Conservation (phyloP, 192 early-diverging fungal species). For the Backusella sp. region DNA sequence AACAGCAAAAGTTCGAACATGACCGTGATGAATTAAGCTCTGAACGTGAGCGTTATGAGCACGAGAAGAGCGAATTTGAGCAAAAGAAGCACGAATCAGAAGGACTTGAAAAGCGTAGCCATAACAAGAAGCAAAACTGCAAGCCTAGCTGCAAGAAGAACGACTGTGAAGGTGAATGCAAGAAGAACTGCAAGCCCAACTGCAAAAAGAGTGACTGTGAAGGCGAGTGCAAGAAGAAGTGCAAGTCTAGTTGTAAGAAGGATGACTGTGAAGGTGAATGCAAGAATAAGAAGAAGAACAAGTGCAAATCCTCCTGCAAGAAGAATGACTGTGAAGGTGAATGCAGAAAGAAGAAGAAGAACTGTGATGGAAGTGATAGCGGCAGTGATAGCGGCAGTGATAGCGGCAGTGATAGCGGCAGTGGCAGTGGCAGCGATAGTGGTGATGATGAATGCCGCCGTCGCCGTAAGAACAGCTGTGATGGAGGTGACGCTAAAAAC, state of each 20-base stretch:
- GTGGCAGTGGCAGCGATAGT: background rate
- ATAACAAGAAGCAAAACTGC: background rate
- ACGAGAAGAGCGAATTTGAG: background rate
- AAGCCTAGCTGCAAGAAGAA: background rate
- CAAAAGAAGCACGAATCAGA: background rate
- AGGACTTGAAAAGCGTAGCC: background rate
- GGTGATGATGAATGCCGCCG: constrained; percentile 13
- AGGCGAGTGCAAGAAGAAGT: background rate
- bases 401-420: background rate
- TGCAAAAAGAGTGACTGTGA: background rate
- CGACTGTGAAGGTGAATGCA: background rate
- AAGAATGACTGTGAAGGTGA: constrained; percentile 6
- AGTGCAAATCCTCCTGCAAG: background rate
- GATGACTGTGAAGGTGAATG: background rate
- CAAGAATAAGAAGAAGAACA: constrained; percentile 9
- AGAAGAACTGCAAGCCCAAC: background rate
- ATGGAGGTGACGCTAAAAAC: constrained; percentile 16
- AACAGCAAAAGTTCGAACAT: constrained; percentile 10
- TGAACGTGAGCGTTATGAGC: constrained; percentile 15
- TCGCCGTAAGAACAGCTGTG: constrained; percentile 15
- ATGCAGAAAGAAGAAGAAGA: constrained; percentile 20
- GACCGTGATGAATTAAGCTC: constrained; percentile 20
- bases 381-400: background rate
- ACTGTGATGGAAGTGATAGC: constrained; percentile 14
- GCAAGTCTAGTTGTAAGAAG: background rate